Evolutionary conservation across 805 yeast genomes (phyloP).

Genomic region (Schwanniomyces yamadae): DNA sequence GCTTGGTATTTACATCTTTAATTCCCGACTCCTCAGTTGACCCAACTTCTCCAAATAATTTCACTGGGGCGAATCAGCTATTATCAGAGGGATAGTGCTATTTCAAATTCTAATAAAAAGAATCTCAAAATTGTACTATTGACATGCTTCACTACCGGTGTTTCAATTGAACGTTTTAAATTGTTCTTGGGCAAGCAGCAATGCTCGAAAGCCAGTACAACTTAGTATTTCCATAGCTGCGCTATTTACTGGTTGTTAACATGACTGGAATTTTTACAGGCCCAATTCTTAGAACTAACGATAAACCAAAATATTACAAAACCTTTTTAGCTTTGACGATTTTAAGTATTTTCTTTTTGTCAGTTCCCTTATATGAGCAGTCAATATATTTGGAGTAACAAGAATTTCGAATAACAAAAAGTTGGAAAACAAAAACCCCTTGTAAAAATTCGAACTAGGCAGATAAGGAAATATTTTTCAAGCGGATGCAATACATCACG

Average conservation of each 20-base stretch:
- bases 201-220: slow-evolving; percentile 10
- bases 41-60: too few relatives aligned
- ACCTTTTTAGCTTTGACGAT: slow-evolving; percentile 11
- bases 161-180: slow-evolving; percentile 8
- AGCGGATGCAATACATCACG: too few relatives aligned
- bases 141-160: neutral
- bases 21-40: slow-evolving; percentile 4
- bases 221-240: slow-evolving; percentile 14
- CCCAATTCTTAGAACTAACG: slow-evolving; percentile 13
- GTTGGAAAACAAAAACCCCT: too few relatives aligned
- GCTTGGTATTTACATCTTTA: slow-evolving; percentile 4
- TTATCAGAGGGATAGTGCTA: slow-evolving; percentile 8
- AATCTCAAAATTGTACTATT: slow-evolving; percentile 1
- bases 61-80: slow-evolving; percentile 11
- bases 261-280: slow-evolving; percentile 17
- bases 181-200: slow-evolving; percentile 12
- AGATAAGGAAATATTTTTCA: too few relatives aligned
- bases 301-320: slow-evolving; percentile 11
- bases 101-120: neutral
- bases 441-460: too few relatives aligned
- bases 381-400: neutral
- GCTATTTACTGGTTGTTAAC: slow-evolving; percentile 14
- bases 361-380: neutral
- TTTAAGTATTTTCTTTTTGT: neutral
- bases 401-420: neutral